A percentile compares a stretch with the other conserved stretches of the same genome.
Evolutionary conservation across 768 basidiomycete genomes (phyloP).

Genomic region (Boletus insuetus): DNA sequence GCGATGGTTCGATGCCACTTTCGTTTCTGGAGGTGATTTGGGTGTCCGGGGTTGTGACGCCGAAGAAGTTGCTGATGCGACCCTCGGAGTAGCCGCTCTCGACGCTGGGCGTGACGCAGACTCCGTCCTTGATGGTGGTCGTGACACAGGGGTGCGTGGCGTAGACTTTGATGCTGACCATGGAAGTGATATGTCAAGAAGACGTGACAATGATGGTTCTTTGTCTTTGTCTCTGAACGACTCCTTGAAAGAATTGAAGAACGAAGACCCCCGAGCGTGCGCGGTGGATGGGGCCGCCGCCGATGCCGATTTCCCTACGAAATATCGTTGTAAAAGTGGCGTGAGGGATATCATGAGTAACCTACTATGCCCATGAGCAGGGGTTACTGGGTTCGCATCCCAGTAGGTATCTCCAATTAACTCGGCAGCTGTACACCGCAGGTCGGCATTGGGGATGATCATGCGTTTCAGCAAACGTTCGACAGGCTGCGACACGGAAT

Average conservation of each 20-base stretch:
- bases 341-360: conserved; percentile 17
- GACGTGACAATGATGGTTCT: conserved; percentile 27
- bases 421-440: conserved; percentile 67
- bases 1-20: neutral
- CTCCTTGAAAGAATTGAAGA: conserved; percentile 19
- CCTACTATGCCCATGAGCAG: conserved; percentile 42
- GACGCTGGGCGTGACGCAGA: conserved; percentile 16
- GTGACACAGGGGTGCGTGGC: conserved; percentile 14
- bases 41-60: neutral
- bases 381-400: conserved; percentile 35
- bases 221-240: conserved; percentile 25
- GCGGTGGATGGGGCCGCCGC: conserved; percentile 10
- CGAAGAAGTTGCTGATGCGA: neutral
- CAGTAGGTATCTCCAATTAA: conserved; percentile 70
- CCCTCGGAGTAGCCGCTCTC: conserved; percentile 4
- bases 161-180: conserved; percentile 28
- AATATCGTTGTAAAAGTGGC: neutral
- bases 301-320: conserved; percentile 36
- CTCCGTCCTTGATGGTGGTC: conserved; percentile 13
- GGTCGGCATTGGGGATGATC: conserved; percentile 79
- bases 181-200: conserved; percentile 35
- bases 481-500: conserved; percentile 57
- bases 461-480: conserved; percentile 74
- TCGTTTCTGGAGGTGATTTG: neutral
- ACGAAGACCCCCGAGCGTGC: conserved; percentile 16